Evolutionary conservation across 164 flowering plant genomes (phyloP).

Genomic region (Piper betle): DNA sequence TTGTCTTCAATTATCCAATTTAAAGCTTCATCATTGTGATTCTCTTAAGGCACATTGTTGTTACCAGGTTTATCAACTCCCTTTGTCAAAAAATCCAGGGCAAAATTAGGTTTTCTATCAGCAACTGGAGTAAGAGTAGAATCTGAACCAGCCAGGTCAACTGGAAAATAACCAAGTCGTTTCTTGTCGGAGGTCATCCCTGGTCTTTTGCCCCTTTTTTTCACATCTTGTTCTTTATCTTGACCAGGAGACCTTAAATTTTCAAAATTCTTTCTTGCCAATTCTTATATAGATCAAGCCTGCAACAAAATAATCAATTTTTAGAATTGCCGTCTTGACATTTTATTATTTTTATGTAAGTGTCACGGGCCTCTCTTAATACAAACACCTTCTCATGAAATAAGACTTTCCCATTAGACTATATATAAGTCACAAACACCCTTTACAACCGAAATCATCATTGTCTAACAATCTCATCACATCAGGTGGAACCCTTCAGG

Average conservation of each 20-base stretch:
- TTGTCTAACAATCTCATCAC: no score
- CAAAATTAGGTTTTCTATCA: slow-evolving; percentile 23
- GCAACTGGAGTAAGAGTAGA: slow-evolving; percentile 42
- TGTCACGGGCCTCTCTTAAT: no score
- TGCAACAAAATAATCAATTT: slow-evolving; percentile 10
- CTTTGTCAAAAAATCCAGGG: slow-evolving; percentile 24
- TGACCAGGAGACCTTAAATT: slow-evolving; percentile 74
- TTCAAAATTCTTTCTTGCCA: slow-evolving; percentile 76
- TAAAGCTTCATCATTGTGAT: slow-evolving; percentile 20
- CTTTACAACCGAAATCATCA: no score
- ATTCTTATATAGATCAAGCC: slow-evolving; percentile 84
- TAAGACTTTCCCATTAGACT: no score
- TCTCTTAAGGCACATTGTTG: slow-evolving; percentile 20
- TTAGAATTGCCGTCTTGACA: neutral
- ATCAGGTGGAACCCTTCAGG: no score
- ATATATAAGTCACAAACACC: no score
- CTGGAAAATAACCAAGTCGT: slow-evolving; percentile 22
- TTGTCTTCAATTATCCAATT: slow-evolving; percentile 24
- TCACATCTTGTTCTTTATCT: slow-evolving; percentile 29
- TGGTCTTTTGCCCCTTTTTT: slow-evolving; percentile 56
- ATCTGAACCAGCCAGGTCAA: slow-evolving; percentile 41
- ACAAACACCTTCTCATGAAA: no score
- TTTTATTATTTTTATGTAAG: no score
- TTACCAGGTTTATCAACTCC: slow-evolving; percentile 24
- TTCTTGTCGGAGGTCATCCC: slow-evolving; percentile 32